Conservation (phyloP, 768 basidiomycete species). For the Guyanaporus albipodus region DNA sequence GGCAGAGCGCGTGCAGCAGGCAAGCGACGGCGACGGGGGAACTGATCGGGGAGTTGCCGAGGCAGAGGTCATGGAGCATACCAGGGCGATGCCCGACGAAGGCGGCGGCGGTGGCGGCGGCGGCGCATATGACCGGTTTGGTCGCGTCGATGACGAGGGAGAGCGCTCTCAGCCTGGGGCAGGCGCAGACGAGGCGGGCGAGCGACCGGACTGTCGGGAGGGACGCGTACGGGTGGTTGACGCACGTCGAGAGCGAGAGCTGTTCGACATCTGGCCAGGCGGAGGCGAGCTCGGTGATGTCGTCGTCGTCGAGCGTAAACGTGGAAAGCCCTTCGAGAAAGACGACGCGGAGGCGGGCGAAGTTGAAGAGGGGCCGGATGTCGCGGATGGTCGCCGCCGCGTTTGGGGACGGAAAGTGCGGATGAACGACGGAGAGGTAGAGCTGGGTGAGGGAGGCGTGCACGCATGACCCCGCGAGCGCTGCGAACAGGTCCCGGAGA, state of each 20-base stretch:
- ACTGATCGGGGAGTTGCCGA: constrained; percentile 21
- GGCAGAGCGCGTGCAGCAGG: constrained; percentile 14
- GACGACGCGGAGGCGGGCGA: constrained; percentile 11
- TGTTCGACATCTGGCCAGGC: constrained; percentile 22
- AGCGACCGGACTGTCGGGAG: constrained; percentile 22
- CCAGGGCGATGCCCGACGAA: background rate
- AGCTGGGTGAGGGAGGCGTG: constrained; percentile 7
- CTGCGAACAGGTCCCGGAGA: constrained; percentile 10
- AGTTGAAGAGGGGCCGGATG: constrained; percentile 12
- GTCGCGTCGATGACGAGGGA: constrained; percentile 25
- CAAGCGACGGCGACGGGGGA: constrained; percentile 9
- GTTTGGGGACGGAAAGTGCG: constrained; percentile 2
- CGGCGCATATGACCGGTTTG: too few relatives aligned
- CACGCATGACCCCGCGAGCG: constrained; percentile 12
- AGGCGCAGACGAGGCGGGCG: constrained; percentile 7
- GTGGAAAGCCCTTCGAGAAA: constrained; percentile 16
- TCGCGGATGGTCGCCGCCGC: constrained; percentile 6
- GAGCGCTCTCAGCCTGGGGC: constrained; percentile 13
- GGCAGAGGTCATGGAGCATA: constrained; percentile 9
- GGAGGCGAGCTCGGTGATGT: constrained; percentile 11
- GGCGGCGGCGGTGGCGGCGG: too few relatives aligned
- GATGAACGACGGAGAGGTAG: constrained; percentile 15
- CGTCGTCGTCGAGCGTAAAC: constrained; percentile 14
- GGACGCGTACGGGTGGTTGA: constrained; percentile 8
- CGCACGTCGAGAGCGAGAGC: constrained; percentile 18